Percentiles rank a stretch among this genome's conserved stretches.
Conservation (phyloP, 208 protist genomes). For the Tritrichomonas musculus region DNA sequence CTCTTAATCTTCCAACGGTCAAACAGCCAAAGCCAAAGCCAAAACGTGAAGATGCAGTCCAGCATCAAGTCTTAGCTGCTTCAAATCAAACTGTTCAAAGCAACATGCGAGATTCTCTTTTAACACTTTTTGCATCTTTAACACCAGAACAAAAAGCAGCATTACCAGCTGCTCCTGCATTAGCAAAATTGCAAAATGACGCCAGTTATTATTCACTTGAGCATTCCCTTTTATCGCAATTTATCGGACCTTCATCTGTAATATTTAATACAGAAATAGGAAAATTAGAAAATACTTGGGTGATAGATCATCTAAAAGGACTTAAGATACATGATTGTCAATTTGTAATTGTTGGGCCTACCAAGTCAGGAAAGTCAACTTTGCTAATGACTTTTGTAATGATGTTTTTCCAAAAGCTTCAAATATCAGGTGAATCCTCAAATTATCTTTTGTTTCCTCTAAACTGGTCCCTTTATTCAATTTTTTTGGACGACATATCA, state of each 20-base stretch:
- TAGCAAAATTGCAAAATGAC: neutral
- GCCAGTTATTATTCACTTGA: neutral
- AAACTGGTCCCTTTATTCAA: neutral
- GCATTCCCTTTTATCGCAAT: neutral
- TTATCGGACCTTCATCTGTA: neutral
- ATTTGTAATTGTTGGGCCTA: neutral
- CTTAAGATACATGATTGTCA: neutral
- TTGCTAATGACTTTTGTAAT: neutral
- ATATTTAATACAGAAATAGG: neutral
- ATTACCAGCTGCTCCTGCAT: neutral
- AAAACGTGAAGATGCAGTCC: neutral
- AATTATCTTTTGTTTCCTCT: neutral
- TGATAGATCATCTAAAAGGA: neutral
- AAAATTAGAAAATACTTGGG: neutral
- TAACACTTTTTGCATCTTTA: neutral
- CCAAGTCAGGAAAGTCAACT: neutral
- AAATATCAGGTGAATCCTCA: neutral
- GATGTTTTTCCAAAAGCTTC: neutral
- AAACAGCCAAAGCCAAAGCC: neutral
- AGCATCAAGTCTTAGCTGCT: neutral
- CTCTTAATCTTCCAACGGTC: neutral
- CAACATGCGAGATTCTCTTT: neutral
- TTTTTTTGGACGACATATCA: neutral
- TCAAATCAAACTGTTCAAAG: neutral
- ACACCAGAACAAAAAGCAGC: neutral